Evolutionary conservation across 495 filamentous ascomycete species (phyloP), one percentile per base, ranked within the genome.

Genomic region (Aspergillus haitiensis): DNA sequence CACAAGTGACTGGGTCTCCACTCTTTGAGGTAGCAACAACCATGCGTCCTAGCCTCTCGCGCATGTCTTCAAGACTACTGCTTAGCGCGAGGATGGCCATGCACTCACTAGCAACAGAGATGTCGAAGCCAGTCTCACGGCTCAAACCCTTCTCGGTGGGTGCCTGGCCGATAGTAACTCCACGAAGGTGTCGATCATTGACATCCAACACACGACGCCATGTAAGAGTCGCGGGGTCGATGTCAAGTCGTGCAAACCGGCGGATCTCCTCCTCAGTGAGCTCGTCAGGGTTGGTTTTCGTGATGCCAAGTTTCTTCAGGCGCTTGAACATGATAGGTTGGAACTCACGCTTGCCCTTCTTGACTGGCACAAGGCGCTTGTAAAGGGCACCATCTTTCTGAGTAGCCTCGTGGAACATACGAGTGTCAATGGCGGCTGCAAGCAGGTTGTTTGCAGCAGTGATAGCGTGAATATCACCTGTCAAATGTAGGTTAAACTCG

Each of bases 71-170:
- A 53, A 98, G 78, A 72, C 84, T 84, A 59, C 89, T 98, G 75
- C 91, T 96, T 61, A 98, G 82, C 12, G 94, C 94, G 47, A 98
- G 84, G 61, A 98, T 96, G 49, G 93, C 94, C 94, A 98, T 98
- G 78, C 91, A 96, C 70, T 98, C 94, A 73, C 89, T 94, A 18
- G 94, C 94, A 16, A 98, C 94, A 7, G 93, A 96, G 58, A 98
- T 98, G 67, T 98, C 94, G 70, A 98, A 98, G 44, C 90, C 90
- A 8, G 94, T 97, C 62, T 91, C 82, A 51, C 94, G 84, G 8
- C 82, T 86, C 58, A 88, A 80, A 18, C 92, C 92, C 72, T 93
- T 96, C 78, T 98, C 94, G 0, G 94, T 94, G 7, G 88, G 79
- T 0, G 92, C 94, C 60, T 86, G 86, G 33, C 94, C 94, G 52